Base-by-base conservation (phyloP, 169 alveolate genomes). In the Plasmodium chabaudi region DNA sequence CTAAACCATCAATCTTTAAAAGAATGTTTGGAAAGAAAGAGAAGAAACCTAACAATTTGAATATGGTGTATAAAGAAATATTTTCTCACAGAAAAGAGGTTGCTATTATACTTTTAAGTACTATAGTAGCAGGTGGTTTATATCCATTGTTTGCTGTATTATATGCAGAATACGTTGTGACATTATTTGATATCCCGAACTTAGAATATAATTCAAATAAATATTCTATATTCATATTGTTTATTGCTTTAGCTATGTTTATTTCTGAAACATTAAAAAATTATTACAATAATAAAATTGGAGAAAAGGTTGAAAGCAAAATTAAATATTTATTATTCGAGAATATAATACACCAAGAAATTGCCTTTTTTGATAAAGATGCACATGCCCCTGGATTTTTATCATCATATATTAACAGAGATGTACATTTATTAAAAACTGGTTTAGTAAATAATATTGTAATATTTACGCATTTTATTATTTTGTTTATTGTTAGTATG, bases 361-460 rank as follows among this genome's bases (percentile, higher is more conserved):
- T 87, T 39, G 68, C 84, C 47, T 87, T 87, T 51, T 87, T 87
- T 87, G 92, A 87, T 56, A 53, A 87, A 17, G 91, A 84, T 25
- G 25, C 5, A 9, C 25, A 84, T 69, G 61, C 91, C 2, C 91
- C 91, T 7, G 91, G 91, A 23, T 12, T 84, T 9, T 44, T 84
- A 0, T 21, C 57, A 10, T 1, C 87, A 1, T 57, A 84, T 34
- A 69, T 84, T 46, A 84, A 84, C 27, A 69, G 91, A 69, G 91
- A 84, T 84, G 87, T 84, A 6, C 91, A 84, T 84, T 84, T 84
- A 21, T 69, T 84, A 51, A 84, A 84, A 70, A 70, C 87, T 12
- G 91, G 91, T 69, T 84, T 84, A 59, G 91, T 84, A 59, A 84
- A 84, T 34, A 84, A 84, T 72, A 69, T 69, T 3, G 91, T 68